phyloP scores from a whole-genome alignment of 805 yeast species.

The Starmerella asiatica region DNA sequence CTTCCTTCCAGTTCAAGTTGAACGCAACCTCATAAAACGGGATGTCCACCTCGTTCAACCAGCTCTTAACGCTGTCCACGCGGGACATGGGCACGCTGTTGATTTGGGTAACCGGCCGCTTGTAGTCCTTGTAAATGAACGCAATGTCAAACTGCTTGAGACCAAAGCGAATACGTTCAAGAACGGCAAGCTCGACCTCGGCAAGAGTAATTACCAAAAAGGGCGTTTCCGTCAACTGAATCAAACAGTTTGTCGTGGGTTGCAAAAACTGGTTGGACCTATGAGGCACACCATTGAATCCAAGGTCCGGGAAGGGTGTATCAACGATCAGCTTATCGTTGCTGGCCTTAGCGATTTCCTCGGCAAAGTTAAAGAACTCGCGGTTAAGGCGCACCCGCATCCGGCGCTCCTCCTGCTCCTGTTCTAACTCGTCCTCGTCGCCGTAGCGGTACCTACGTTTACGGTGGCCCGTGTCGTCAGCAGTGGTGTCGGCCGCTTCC shows the following conservation, averaged over 20 bases:
- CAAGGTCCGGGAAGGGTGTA: constrained; percentile 88
- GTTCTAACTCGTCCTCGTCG: constrained; percentile 96
- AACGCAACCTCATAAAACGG: constrained; percentile 91
- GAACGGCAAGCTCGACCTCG: constrained; percentile 86
- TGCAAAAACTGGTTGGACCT: constrained; percentile 87
- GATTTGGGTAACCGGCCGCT: constrained; percentile 75
- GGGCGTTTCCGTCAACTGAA: constrained; percentile 90
- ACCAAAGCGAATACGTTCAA: constrained; percentile 96
- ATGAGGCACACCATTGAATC: constrained; percentile 95
- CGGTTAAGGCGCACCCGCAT: constrained; percentile 81
- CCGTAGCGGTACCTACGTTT: constrained; percentile 80
- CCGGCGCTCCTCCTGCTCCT: constrained; percentile 95
- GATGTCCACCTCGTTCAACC: constrained; percentile 96
- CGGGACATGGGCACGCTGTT: constrained; percentile 90
- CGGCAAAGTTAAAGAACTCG: constrained; percentile 81
- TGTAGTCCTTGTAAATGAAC: constrained; percentile 87
- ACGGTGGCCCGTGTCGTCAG: constrained; percentile 93
- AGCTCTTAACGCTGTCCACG: constrained; percentile 81
- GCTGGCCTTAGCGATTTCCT: constrained; percentile 78
- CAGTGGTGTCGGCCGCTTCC: constrained; percentile 90
- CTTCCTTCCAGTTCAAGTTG: constrained; percentile 88
- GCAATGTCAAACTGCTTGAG: constrained; percentile 91
- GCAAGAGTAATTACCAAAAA: constrained; percentile 80
- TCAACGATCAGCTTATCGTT: constrained; percentile 77
- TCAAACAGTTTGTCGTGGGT: constrained; percentile 94